Conservation (phyloP, 2,329 filamentous ascomycete species). For the Alternaria gansuensis region DNA sequence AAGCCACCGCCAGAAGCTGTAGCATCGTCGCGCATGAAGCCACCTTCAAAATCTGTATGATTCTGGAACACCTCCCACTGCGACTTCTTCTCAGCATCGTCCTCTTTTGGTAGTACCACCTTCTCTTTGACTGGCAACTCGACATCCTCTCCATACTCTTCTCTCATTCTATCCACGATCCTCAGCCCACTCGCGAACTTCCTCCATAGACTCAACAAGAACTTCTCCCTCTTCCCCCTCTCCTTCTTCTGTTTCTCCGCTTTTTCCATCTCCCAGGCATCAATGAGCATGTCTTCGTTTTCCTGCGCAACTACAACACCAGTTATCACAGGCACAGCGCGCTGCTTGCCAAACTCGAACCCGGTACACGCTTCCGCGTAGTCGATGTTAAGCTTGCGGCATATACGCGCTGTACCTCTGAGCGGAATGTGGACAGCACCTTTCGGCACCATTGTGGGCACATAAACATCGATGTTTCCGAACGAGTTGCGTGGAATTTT, state of each 20-base stretch:
- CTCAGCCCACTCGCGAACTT: conserved; percentile 86
- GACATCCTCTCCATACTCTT: conserved; percentile 46
- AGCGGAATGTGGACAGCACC: conserved; percentile 87
- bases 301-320: conserved; percentile 89
- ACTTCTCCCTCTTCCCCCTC: conserved; percentile 80
- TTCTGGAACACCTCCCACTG: conserved; percentile 48
- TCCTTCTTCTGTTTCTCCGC: conserved; percentile 79
- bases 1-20: conserved; percentile 24
- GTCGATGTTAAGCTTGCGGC: conserved; percentile 83
- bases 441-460: conserved; percentile 86
- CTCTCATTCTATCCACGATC: conserved; percentile 64
- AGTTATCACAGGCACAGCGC: conserved; percentile 90
- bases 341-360: conserved; percentile 94
- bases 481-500: conserved; percentile 93
- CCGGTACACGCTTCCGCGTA: conserved; percentile 94
- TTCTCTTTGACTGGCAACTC: conserved; percentile 72
- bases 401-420: conserved; percentile 78
- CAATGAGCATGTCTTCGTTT: conserved; percentile 75
- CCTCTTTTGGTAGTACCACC: conserved; percentile 51
- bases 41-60: conserved; percentile 53
- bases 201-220: conserved; percentile 79
- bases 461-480: conserved; percentile 96
- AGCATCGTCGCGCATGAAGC: conserved; percentile 51
- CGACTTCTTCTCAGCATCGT: conserved; percentile 63
- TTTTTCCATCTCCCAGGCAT: conserved; percentile 76